A percentile compares a stretch with the other conserved stretches of the same genome.
These are phyloP conservation scores for Raffaelea ambrosiae DNA, from an alignment of 2,329 filamentous ascomycete genomes.

Conservation along the genomic window DNA sequence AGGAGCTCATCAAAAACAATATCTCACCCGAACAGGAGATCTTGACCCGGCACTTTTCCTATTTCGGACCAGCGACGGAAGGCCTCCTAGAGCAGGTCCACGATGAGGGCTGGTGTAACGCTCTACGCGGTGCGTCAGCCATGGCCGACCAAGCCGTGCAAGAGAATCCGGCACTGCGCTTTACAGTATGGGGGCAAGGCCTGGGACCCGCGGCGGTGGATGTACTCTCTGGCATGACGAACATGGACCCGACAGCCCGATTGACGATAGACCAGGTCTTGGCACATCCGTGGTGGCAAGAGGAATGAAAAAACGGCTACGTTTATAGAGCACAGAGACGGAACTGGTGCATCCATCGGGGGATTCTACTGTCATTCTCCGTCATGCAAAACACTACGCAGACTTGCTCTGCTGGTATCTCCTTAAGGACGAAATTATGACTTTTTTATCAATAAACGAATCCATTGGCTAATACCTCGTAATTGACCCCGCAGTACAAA, in stretches of 20 bases:
- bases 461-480: too few relatives aligned
- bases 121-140: neutral
- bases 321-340: too few relatives aligned
- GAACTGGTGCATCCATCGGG: too few relatives aligned
- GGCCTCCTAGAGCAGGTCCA: neutral
- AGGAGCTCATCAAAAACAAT: neutral
- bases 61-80: neutral
- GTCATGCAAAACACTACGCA: too few relatives aligned
- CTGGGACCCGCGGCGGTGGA: neutral
- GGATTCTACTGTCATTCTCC: too few relatives aligned
- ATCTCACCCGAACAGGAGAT: neutral
- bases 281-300: neutral
- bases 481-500: too few relatives aligned
- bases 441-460: too few relatives aligned
- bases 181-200: neutral
- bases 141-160: neutral
- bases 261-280: constrained; percentile 1
- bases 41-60: neutral
- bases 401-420: too few relatives aligned
- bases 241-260: neutral
- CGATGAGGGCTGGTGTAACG: neutral
- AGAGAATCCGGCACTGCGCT: neutral
- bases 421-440: too few relatives aligned
- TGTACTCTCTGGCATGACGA: neutral
- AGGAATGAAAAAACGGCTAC: too few relatives aligned